Evolutionary conservation across 1,139 yeast species (phyloP).

Genomic region (Meyerozyma carpophila): DNA sequence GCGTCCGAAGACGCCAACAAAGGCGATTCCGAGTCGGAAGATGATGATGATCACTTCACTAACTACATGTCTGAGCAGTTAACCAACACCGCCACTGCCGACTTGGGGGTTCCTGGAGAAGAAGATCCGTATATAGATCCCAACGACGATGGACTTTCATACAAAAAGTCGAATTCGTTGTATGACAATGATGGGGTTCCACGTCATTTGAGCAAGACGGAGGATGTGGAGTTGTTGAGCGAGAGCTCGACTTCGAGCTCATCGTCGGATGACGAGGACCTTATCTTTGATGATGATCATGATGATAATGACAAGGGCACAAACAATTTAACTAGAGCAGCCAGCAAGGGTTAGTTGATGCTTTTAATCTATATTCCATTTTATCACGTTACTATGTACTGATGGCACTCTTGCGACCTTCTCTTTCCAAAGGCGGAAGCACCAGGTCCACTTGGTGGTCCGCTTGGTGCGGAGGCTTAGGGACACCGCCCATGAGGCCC

Average conservation of each 20-base stretch:
- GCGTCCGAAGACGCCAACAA: constrained; percentile 6
- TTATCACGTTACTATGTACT: not conserved
- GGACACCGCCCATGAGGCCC: constrained; percentile 77
- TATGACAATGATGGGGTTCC: constrained; percentile 39
- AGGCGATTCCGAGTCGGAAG: constrained; percentile 24
- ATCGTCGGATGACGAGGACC: constrained; percentile 28
- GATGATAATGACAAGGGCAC: constrained; percentile 14
- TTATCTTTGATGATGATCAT: constrained; percentile 14
- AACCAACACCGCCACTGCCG: constrained; percentile 55
- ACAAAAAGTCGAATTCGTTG: constrained; percentile 58
- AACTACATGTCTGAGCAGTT: constrained; percentile 83
- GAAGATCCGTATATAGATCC: constrained; percentile 69
- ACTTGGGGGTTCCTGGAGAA: constrained; percentile 39
- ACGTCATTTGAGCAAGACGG: constrained; percentile 5
- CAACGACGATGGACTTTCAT: constrained; percentile 75
- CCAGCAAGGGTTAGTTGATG: constrained; percentile 29
- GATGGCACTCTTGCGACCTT: constrained; percentile 48
- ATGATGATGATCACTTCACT: constrained; percentile 48
- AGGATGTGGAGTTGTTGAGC: constrained; percentile 22
- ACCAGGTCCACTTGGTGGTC: not conserved
- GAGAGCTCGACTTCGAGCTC: constrained; percentile 26
- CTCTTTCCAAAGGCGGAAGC: constrained; percentile 77
- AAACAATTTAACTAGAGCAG: constrained; percentile 34
- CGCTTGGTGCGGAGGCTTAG: constrained; percentile 10
- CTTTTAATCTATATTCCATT: constrained; percentile 1